Conservation (phyloP, 306 rosid genomes). For the Fagus crenata region DNA sequence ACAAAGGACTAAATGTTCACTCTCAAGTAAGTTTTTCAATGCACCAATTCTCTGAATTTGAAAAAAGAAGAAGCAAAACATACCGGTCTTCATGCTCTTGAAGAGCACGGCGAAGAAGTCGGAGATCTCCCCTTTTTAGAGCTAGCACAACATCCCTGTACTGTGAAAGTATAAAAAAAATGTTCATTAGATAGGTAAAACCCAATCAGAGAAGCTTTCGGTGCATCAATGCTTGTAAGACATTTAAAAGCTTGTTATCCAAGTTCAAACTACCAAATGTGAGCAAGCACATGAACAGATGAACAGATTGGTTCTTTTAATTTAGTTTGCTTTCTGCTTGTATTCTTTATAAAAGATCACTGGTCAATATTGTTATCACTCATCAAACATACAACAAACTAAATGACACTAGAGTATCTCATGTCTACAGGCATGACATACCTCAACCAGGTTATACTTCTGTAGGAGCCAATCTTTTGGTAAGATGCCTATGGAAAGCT, state of each 20-base stretch:
- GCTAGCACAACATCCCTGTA: conserved; percentile 70
- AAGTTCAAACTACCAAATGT: conserved; percentile 16
- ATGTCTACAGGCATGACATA: conserved; percentile 27
- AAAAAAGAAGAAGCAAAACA: conserved; percentile 15
- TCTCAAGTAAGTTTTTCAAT: conserved; percentile 15
- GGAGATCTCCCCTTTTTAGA: conserved; percentile 88
- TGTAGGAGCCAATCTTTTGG: conserved; percentile 70
- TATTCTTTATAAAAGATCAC: conserved; percentile 12
- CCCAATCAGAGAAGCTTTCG: not conserved
- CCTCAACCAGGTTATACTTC: conserved; percentile 82
- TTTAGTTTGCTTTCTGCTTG: conserved; percentile 14
- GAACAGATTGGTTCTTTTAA: not conserved
- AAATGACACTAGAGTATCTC: not conserved
- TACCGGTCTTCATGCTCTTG: conserved; percentile 86
- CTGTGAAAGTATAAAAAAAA: conserved; percentile 46
- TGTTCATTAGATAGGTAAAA: not conserved
- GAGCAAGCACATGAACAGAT: conserved; percentile 8
- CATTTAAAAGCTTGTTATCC: conserved; percentile 7
- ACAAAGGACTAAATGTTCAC: conserved; percentile 21
- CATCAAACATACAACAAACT: not conserved
- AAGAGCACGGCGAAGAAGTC: conserved; percentile 83
- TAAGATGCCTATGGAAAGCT: conserved; percentile 94
- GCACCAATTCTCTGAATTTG: conserved; percentile 11
- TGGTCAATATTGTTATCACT: not conserved
- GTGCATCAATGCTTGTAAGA: conserved; percentile 17